phyloP scores from a whole-genome alignment of 441 rosid genomes.

The Populus tomentosa region DNA sequence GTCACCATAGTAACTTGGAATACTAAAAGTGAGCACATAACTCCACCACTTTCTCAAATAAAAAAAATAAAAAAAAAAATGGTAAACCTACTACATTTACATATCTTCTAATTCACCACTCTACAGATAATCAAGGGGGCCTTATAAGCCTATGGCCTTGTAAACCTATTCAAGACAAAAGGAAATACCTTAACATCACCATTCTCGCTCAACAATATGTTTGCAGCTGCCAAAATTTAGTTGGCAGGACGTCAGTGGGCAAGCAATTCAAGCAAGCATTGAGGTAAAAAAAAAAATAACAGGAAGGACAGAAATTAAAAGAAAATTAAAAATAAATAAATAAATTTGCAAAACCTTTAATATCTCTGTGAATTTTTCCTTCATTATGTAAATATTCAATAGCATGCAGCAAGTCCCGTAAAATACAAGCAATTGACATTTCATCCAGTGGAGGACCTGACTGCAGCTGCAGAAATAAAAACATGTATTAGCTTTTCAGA shows the following conservation, averaged over 20 bases:
- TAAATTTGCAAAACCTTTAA: slow-evolving; percentile 59
- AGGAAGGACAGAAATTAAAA: not conserved
- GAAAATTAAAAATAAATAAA: not conserved
- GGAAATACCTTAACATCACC: slow-evolving; percentile 97
- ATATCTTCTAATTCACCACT: not conserved
- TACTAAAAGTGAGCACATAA: slow-evolving; percentile 14
- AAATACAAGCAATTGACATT: slow-evolving; percentile 84
- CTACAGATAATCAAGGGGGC: slow-evolving; percentile 5
- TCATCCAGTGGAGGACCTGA: slow-evolving; percentile 94
- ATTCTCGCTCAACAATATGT: slow-evolving; percentile 85
- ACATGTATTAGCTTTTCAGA: slow-evolving; percentile 18
- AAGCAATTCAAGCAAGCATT: slow-evolving; percentile 13
- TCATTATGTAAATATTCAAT: slow-evolving; percentile 91
- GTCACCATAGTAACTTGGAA: slow-evolving; percentile 22
- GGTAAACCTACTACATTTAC: not conserved
- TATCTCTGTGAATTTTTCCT: slow-evolving; percentile 98
- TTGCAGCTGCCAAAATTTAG: slow-evolving; percentile 75
- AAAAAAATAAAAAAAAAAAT: too few relatives aligned
- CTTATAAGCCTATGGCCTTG: not conserved
- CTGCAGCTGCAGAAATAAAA: slow-evolving; percentile 64
- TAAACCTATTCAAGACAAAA: slow-evolving; percentile 16
- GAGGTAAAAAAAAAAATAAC: not conserved
- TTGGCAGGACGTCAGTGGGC: slow-evolving; percentile 24
- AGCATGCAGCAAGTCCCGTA: slow-evolving; percentile 95
- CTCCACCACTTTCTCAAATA: not conserved